Base-by-base conservation (phyloP, 768 basidiomycete genomes). In the Hericium coralloides region DNA sequence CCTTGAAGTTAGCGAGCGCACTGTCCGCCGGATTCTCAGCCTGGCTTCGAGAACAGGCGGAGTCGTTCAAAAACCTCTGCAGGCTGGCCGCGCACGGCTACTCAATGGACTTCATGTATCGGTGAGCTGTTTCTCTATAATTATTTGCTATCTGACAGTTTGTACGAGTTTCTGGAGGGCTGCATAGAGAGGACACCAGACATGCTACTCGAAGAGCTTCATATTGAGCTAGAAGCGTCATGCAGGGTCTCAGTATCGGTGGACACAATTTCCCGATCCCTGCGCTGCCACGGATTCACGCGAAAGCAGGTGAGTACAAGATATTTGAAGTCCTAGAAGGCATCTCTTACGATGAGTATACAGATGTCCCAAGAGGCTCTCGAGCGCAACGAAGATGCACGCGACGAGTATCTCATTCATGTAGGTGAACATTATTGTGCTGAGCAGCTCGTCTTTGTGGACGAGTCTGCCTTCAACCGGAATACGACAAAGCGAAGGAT, bases 401-500 rank as follows among this genome's bases (percentile, higher is more conserved):
- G 53, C 1, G 15, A 38, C 14, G 57, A 17, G 26, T 64, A 61
- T 47, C 49, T 52, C 48, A 23, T 54, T 3, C 25, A 26, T 15
- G 23, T 64, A 4, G 59, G 55, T 15, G 60, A 58, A 49, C 18
- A 60, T 20, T 67, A 59, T 48, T 20, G 23, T 3, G 39, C 66
- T 2, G 58, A 63, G 3, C 60, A 63, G 23, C 66, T 67, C 9
- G 65, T 73, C 2, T 73, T 73, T 53, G 63, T 72, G 1, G 73
- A 75, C 55, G 73, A 74, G 54, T 67, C 64, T 53, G 62, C 66
- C 4, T 70, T 65, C 59, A 69, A 72, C 55, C 61, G 65, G 2
- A 59, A 58, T 9, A 70, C 66, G 3, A 57, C 60, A 2, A 58
- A 59, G 15, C 53, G 66, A 3, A 52, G 54, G 18, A 55, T 38